Conservation (phyloP, 129 eudicot genomes). For the Artemisia argyi region DNA sequence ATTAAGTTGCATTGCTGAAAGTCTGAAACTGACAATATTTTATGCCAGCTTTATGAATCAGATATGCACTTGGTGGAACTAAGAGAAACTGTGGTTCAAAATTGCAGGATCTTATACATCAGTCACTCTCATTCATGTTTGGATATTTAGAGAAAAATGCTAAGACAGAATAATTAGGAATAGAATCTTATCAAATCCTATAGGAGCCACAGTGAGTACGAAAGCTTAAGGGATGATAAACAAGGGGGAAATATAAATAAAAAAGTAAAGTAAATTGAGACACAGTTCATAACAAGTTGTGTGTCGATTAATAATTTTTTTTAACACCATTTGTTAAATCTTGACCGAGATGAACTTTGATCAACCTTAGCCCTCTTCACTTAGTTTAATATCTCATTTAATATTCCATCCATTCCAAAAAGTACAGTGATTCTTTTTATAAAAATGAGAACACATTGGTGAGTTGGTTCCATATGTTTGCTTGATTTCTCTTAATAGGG, state of each 20-base stretch:
- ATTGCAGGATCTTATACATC: constrained; percentile 1
- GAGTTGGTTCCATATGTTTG: background rate
- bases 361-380: background rate
- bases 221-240: no score
- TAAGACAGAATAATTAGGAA: no score
- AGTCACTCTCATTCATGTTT: constrained; percentile 12
- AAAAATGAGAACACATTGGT: background rate
- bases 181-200: no score
- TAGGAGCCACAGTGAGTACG: no score
- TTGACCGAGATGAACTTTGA: background rate
- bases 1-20: constrained; percentile 10
- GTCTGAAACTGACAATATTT: constrained; percentile 7
- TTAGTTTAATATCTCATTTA: background rate
- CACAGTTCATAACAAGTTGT: background rate
- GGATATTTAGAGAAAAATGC: no score
- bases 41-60: constrained; percentile 66
- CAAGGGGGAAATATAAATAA: no score
- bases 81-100: constrained; percentile 14
- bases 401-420: background rate
- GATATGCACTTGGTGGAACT: constrained; percentile 25
- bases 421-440: background rate
- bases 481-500: background rate
- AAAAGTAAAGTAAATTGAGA: no score
- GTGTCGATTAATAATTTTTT: background rate
- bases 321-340: background rate